Conservation (phyloP, 164 flowering plant species). For the Hamamelis virginiana region DNA sequence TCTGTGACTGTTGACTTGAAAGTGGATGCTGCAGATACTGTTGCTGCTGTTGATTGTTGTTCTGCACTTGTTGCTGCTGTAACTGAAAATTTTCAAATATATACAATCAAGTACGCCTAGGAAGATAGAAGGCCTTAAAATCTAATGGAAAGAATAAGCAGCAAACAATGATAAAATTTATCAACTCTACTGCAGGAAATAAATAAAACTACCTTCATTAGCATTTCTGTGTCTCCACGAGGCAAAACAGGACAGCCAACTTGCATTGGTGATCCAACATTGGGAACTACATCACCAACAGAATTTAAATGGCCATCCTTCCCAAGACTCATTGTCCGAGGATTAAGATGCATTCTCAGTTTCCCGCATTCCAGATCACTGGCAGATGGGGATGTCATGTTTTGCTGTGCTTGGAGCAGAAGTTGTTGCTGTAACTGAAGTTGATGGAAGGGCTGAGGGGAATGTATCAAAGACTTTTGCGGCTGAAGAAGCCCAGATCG, state of each 20-base stretch:
- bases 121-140: neutral
- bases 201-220: slow-evolving; percentile 30
- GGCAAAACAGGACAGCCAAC: slow-evolving; percentile 43
- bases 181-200: neutral
- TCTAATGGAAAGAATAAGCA: neutral
- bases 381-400: slow-evolving; percentile 30
- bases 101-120: neutral
- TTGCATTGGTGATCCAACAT: slow-evolving; percentile 35
- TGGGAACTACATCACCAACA: slow-evolving; percentile 26
- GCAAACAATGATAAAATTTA: neutral
- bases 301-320: slow-evolving; percentile 32
- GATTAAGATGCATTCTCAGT: slow-evolving; percentile 34
- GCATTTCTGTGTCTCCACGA: slow-evolving; percentile 32
- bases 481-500: slow-evolving; percentile 31
- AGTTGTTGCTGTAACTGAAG: slow-evolving; percentile 39
- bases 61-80: slow-evolving; percentile 39
- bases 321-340: slow-evolving; percentile 24
- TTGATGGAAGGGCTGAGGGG: slow-evolving; percentile 36
- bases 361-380: slow-evolving; percentile 33
- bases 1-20: slow-evolving; percentile 39
- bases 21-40: slow-evolving; percentile 31
- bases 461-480: slow-evolving; percentile 32
- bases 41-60: slow-evolving; percentile 28
- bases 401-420: slow-evolving; percentile 52
- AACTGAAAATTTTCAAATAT: slow-evolving; percentile 17